Evolutionary conservation across 371 early-diverging fungal species (phyloP), one percentile per base, ranked within the genome.

Genomic region (Mortierella sp.): DNA sequence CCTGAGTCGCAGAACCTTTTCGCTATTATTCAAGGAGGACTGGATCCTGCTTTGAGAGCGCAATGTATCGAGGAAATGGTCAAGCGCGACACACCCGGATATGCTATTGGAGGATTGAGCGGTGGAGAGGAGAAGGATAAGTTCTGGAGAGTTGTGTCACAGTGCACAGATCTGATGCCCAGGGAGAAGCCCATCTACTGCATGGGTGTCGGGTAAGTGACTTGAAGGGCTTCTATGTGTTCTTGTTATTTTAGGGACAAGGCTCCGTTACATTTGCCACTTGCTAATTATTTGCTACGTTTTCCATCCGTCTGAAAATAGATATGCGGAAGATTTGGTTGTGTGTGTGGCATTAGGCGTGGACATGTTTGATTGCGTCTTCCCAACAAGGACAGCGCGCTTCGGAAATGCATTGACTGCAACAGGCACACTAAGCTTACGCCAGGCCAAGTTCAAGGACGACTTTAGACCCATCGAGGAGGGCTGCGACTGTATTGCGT

Each of bases 341-440:
- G 96, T 99, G 1, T 97, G 97, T 90, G 93, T 95, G 50, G 97
- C 98, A 42, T 90, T 99, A 70, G 99, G 99, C 73, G 96, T 97
- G 38, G 98, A 98, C 88, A 98, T 98, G 98, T 97, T 95, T 86
- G 99, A 99, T 88, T 99, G 99, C 89, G 99, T 99, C 9, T 99
- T 96, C 88, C 99, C 99, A 28, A 98, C 99, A 14, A 92, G 99
- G 73, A 99, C 98, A 24, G 99, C 98, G 0, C 94, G 99, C 72
- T 98, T 98, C 87, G 99, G 99, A 42, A 96, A 95, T 82, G 97
- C 96, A 8, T 92, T 99, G 70, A 95, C 95, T 24, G 92, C 95
- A 84, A 88, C 92, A 4, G 98, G 98, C 19, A 92, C 96, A 63
- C 80, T 98, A 63, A 84, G 92, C 19, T 87, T 96, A 73, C 94